These are phyloP conservation scores for Kalanchoe fedtschenkoi DNA, from an alignment of 164 flowering plant genomes.

Conservation along the genomic window DNA sequence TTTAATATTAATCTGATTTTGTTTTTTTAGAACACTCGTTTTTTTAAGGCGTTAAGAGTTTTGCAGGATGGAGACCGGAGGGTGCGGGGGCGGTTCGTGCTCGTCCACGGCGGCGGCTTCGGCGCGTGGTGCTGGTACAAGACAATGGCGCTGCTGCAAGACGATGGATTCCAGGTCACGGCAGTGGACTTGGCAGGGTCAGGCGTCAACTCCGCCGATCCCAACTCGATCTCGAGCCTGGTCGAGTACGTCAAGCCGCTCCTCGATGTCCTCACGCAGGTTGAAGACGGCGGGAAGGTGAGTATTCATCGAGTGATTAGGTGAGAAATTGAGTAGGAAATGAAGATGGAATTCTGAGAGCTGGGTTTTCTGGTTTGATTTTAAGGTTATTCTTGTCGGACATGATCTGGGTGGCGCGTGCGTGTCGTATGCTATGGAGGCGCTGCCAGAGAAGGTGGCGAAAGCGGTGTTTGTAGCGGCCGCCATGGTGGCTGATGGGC, in stretches of 20 bases:
- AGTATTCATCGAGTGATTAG: no score
- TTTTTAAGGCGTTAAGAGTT: no score
- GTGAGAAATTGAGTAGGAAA: no score
- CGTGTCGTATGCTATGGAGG: constrained; percentile 19
- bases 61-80: no score
- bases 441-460: constrained; percentile 15
- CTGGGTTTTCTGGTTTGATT: no score
- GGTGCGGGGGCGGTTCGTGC: constrained; percentile 16
- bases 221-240: neutral
- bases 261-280: constrained; percentile 8
- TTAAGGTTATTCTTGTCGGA: constrained; percentile 19
- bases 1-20: no score
- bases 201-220: constrained; percentile 12
- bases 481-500: no score
- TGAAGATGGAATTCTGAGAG: no score
- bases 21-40: no score
- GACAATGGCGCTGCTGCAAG: constrained; percentile 10
- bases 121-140: constrained; percentile 29
- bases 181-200: constrained; percentile 19
- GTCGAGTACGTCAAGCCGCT: constrained; percentile 12
- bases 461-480: constrained; percentile 15
- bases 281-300: no score
- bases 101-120: constrained; percentile 20
- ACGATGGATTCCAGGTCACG: constrained; percentile 14
- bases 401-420: constrained; percentile 17